phyloP scores from a whole-genome alignment of 2,329 filamentous ascomycete species.

The Aspergillus alliaceus region DNA sequence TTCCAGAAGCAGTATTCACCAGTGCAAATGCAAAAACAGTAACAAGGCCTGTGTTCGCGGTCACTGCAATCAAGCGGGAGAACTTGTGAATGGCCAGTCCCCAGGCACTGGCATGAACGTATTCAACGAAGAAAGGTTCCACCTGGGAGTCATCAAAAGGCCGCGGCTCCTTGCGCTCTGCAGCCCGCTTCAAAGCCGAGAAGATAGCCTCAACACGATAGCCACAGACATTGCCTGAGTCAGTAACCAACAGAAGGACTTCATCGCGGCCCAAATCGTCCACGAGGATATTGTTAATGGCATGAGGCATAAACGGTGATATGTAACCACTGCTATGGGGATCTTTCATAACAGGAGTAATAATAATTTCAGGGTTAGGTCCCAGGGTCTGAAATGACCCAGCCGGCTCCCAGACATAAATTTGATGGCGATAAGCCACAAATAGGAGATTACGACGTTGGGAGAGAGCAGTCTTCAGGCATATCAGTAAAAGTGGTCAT shows the following conservation, averaged over 20 bases:
- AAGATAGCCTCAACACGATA: constrained; percentile 62
- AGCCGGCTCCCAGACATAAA: constrained; percentile 47
- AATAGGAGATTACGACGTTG: constrained; percentile 50
- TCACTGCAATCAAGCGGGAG: constrained; percentile 83
- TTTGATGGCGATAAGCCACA: constrained; percentile 39
- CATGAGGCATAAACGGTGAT: constrained; percentile 55
- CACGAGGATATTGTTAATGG: constrained; percentile 68
- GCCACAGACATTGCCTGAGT: constrained; percentile 73
- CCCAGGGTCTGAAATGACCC: constrained; percentile 43
- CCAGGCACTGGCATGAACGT: constrained; percentile 81
- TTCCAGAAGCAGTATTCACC: constrained; percentile 31
- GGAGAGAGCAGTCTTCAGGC: constrained; percentile 43
- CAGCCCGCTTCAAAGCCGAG: constrained; percentile 43
- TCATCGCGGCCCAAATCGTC: constrained; percentile 70
- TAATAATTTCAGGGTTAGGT: constrained; percentile 40
- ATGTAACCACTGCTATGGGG: constrained; percentile 54
- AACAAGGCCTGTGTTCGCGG: constrained; percentile 67
- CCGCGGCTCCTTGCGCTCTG: constrained; percentile 16
- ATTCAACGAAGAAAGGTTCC: constrained; percentile 68
- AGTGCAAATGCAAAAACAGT: constrained; percentile 62
- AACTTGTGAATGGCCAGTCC: constrained; percentile 78
- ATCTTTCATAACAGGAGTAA: constrained; percentile 44
- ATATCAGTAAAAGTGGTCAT: constrained; percentile 5
- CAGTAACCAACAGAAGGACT: constrained; percentile 66
- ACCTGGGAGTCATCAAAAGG: constrained; percentile 37